Evolutionary conservation across 139 green algal species (phyloP).

Genomic region (Yamagishiella unicocca): DNA sequence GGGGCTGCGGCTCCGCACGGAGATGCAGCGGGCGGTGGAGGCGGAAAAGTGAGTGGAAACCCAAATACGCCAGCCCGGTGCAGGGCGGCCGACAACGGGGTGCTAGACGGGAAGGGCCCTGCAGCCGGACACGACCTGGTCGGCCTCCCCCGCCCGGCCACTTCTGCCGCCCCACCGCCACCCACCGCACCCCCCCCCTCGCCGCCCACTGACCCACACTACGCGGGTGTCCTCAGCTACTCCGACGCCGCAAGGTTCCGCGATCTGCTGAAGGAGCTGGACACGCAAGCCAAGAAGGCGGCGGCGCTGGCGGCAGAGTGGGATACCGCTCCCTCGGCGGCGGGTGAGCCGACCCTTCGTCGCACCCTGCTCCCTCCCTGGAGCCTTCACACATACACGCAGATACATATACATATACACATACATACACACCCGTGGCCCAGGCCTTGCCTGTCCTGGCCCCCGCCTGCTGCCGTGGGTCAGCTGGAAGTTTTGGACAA

Average conservation of each 20-base stretch:
- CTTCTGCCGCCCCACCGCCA: background rate
- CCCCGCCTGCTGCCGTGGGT: too few relatives aligned
- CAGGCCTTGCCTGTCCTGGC: too few relatives aligned
- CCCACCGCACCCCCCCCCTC: background rate
- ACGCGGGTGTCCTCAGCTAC: constrained; percentile 66
- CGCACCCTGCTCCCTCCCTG: too few relatives aligned
- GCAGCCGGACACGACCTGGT: too few relatives aligned
- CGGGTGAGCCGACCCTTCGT: too few relatives aligned
- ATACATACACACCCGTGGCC: too few relatives aligned
- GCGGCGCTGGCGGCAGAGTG: constrained; percentile 48
- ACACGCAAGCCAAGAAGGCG: constrained; percentile 62
- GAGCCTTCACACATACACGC: too few relatives aligned
- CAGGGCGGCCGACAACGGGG: background rate
- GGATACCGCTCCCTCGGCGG: background rate
- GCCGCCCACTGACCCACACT: background rate
- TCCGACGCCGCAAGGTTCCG: constrained; percentile 75
- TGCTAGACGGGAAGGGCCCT: background rate
- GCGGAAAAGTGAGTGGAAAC: constrained; percentile 71
- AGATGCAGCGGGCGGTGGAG: constrained; percentile 75
- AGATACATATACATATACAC: too few relatives aligned
- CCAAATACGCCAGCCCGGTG: too few relatives aligned
- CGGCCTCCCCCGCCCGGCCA: too few relatives aligned
- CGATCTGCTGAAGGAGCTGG: constrained; percentile 76
- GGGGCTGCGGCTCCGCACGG: constrained; percentile 69
- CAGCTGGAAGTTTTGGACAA: too few relatives aligned